These are phyloP conservation scores for Schizothecium vesticola DNA, from an alignment of 495 filamentous ascomycete genomes.

Conservation along the genomic window DNA sequence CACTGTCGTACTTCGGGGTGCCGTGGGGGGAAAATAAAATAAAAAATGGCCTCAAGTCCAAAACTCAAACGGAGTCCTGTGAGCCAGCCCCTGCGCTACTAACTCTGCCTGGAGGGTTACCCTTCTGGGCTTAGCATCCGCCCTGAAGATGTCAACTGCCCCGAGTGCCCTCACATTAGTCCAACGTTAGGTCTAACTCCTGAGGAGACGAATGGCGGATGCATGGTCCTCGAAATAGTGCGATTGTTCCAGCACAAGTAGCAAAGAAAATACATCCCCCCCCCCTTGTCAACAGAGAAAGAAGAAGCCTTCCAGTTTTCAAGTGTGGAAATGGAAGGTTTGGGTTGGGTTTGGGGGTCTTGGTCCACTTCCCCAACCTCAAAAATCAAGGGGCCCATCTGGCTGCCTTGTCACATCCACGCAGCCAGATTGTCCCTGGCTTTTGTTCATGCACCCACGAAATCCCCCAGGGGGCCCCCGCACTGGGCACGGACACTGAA, in stretches of 20 bases:
- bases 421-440: not conserved
- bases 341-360: not conserved
- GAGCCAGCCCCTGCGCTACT: not conserved
- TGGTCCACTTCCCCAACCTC: constrained; percentile 4
- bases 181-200: not conserved
- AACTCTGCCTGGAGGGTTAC: not conserved
- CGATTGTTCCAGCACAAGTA: not conserved
- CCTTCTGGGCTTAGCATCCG: not conserved
- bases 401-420: not conserved
- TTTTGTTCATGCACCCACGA: not conserved
- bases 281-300: not conserved
- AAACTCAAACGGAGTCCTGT: too few relatives aligned
- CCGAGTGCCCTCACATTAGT: too few relatives aligned
- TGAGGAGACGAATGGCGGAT: not conserved
- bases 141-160: not conserved
- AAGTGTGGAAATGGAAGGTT: not conserved
- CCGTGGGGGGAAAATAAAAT: not conserved
- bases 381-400: not conserved
- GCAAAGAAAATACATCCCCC: not conserved
- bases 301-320: not conserved
- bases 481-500: not conserved
- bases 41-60: not conserved
- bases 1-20: not conserved
- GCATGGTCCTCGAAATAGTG: not conserved
- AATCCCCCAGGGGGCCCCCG: not conserved